Evolutionary conservation across 169 alveolate genomes (phyloP), one percentile per base, ranked within the genome.

Genomic region (Amoebophrya sp.): DNA sequence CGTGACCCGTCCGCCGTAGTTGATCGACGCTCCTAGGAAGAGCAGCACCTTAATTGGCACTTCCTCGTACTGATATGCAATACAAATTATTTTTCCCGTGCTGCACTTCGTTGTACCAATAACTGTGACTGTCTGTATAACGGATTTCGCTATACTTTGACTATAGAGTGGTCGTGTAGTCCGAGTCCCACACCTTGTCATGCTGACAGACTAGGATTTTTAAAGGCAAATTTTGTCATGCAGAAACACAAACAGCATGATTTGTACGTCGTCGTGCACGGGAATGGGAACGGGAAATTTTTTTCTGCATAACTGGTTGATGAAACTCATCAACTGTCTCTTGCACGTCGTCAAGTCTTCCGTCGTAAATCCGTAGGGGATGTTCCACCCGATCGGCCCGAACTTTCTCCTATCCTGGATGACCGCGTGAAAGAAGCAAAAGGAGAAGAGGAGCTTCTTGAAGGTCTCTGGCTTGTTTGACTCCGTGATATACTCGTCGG

Each of bases 321-420:
- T 93, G 94, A 97, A 95, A 92, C 95, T 92, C 94, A 95, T 96
- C 25, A 97, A 94, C 94, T 97, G 96, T 94, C 95, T 96, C 91
- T 96, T 93, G 92, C 97, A 96, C 32, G 97, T 98, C 55, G 93
- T 94, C 88, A 97, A 92, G 91, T 97, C 99, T 95, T 96, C 98
- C 93, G 95, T 95, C 0, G 98, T 96, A 92, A 97, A 96, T 39
- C 96, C 98, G 92, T 97, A 95, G 40, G 95, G 96, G 39, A 97
- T 95, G 95, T 97, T 97, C 99, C 99, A 97, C n/a, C 99, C 99
- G 89, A 97, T 96, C n/a, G 98, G 97, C 0, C 99, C 99, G 90
- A 97, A 97, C 93, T 97, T 97, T 89, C 98, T 92, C 89, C 99
- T 94, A 33, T 33, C 98, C 96, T 97, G 97, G 1, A 98, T 98